Evolutionary conservation across 2,329 filamentous ascomycete species (phyloP), one percentile per base, ranked within the genome.

Genomic region (Stenocarpella maydis): DNA sequence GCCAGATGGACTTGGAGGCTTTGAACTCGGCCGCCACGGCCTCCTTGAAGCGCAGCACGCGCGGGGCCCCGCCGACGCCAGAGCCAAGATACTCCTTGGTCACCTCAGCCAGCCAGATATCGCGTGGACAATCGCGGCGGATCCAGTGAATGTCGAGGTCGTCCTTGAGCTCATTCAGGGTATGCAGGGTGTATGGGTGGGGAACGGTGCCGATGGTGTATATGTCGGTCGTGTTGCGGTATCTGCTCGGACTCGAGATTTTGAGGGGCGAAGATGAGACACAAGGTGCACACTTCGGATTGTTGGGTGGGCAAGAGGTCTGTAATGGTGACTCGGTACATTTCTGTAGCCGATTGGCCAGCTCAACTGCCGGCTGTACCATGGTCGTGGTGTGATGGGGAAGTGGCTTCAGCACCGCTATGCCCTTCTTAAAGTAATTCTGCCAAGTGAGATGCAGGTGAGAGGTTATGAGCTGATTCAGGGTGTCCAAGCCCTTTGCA

Each of bases 391-490:
- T 95, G 77, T 94, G 90, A 64, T 91, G 83, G 1, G 92, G 88
- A 24, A 92, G 85, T 0, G 95, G 94, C 78, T 97, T 95, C 52
- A 97, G 83, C 3, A 98, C 89, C 6, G 90, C 88, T 69, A 98
- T 91, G 37, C 96, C 95, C 47, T 87, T 85, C 1, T 88, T 83
- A 79, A 96, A 97, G 26, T 85, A 85, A 74, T 91, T 92, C 76
- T 97, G 94, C 88, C 96, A 98, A 14, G 90, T 92, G 66, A 87
- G 86, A 77, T 98, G 95, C 4, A 98, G 85, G 78, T 98, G 96
- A 2, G 91, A 87, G 76, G 92, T 95, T 77, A 98, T 92, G 70
- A 98, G 86, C 54, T 87, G 83, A 69, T 91, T 91, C 41, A 98
- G 87, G 63, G 86, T 83, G 66, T 82, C 80, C 28, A 95, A 83